Evolutionary conservation across 2,329 filamentous ascomycete genomes (phyloP), one percentile per base, ranked within the genome.

Genomic region (Cercospora zeae-maydis): DNA sequence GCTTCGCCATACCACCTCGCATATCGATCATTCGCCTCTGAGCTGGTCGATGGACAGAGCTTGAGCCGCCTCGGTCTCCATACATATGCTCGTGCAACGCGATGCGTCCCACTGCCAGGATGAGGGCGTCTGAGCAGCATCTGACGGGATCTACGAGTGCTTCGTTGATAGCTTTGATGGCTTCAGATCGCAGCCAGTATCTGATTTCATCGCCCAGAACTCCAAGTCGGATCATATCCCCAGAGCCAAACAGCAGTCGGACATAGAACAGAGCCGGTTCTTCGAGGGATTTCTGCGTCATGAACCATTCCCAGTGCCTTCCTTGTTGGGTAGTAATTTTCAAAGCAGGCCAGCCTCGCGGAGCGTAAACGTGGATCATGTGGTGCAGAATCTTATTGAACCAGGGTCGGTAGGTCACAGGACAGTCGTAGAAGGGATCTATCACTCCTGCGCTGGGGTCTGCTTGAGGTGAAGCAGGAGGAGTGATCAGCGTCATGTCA

Each of bases 221-320:
- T 3, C 66, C 66, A 2, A 74, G 58, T 10, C 68, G 58, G 31
- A 74, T 69, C 65, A 75, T 62, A 39, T 75, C 73, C 5, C 73
- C 73, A 19, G 71, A 72, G 9, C 72, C 73, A 54, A 74, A 74
- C 2, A 75, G 65, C 1, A 75, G 62, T 11, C 73, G 71, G 7
- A 75, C 73, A 34, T 73, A 72, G 62, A 74, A 74, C n/a, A 75
- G 59, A 8, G 73, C 73, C 4, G 73, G 69, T 36, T 75, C 73
- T 1, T 70, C 63, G 6, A 75, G 67, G 9, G 73, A 70, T 19
- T 71, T 70, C 58, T 73, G 72, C 1, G 70, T 73, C 72, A 74
- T 73, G 65, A 71, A 74, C 65, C 69, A 68, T 62, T 74, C 72
- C 72, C 72, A 74, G 11, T 63, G 64, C 2, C 69, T 60, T 4